Base-by-base conservation (phyloP, 306 rosid species). In the Fragaria ananassa region DNA sequence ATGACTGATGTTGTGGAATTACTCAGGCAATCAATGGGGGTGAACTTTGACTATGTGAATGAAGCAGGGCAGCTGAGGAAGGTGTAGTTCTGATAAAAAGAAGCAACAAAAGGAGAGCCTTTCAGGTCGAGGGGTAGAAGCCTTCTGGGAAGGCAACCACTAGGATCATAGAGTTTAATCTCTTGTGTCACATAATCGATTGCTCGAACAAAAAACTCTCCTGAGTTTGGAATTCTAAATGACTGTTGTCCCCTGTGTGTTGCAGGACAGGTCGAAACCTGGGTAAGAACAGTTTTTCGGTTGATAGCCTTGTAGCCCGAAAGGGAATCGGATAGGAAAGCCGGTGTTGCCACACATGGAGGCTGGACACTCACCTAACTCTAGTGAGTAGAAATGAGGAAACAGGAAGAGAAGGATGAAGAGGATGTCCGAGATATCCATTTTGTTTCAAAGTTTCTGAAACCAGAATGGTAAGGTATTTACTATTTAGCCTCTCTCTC, bases 281-380 rank as follows among this genome's bases (percentile, higher is more conserved):
- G 91, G 92, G 75, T 86, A 90, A 31, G 93, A 89, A 46, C 93
- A 90, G 76, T 67, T 67, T 47, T 72, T 58, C 19, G 77, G 79
- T 74, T 78, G 84, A 45, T 63, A 64, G 29, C 47, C 62, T 60
- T 75, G 21, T 47, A 90, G 50, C 71, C 60, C 85, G 72, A 93
- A 93, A 8, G 97, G 97, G 78, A 90, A 93, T 27, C 90, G 88
- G 68, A 93, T 63, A 3, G 77, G 70, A 25, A 86, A 39, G 64
- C 71, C 46, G 19, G 37, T 23, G 79, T 71, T 58, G 21, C 86
- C 58, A 12, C 97, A 88, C 68, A 31, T 76, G 72, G 88, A 73
- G 31, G 64, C 31, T 42, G 12, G 77, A 76, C 96, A 92, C 18
- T 77, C 78, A 2, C 69, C 57, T 47, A 78, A 44, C 19, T 71